Evolutionary conservation across 192 early-diverging fungal genomes (phyloP).

Genomic region (Phlyctochytrium arcticum): DNA sequence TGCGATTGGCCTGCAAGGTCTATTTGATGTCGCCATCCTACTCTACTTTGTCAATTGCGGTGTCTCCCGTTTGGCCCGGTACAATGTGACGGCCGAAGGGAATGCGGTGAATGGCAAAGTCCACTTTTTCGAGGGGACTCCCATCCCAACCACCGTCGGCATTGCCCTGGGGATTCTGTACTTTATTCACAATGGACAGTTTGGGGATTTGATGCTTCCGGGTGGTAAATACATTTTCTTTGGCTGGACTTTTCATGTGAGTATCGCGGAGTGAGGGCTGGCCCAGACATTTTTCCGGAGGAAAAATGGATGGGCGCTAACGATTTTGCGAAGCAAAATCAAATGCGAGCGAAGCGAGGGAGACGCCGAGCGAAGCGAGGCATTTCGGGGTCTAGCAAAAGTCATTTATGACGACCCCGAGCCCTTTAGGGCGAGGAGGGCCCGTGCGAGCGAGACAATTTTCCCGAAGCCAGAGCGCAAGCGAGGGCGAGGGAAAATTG

Average conservation of each 20-base stretch:
- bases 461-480: too few relatives aligned
- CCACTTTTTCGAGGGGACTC: slow-evolving; percentile 83
- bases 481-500: too few relatives aligned
- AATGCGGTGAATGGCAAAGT: slow-evolving; percentile 80
- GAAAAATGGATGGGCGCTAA: not conserved
- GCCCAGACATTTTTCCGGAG: not conserved
- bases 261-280: not conserved
- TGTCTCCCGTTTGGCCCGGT: slow-evolving; percentile 74
- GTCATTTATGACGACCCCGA: too few relatives aligned
- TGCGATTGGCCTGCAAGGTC: slow-evolving; percentile 78
- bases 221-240: slow-evolving; percentile 52
- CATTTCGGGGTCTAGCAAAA: too few relatives aligned
- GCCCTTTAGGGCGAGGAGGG: too few relatives aligned
- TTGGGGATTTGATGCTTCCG: slow-evolving; percentile 42
- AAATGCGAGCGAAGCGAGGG: too few relatives aligned
- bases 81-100: slow-evolving; percentile 80
- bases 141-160: slow-evolving; percentile 66
- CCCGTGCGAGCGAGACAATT: too few relatives aligned
- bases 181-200: slow-evolving; percentile 44
- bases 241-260: slow-evolving; percentile 65
- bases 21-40: slow-evolving; percentile 71
- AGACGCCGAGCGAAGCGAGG: too few relatives aligned
- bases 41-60: slow-evolving; percentile 74
- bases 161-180: slow-evolving; percentile 62
- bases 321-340: not conserved